Conservation (phyloP, 306 rosid species). For the Sindora glabra region DNA sequence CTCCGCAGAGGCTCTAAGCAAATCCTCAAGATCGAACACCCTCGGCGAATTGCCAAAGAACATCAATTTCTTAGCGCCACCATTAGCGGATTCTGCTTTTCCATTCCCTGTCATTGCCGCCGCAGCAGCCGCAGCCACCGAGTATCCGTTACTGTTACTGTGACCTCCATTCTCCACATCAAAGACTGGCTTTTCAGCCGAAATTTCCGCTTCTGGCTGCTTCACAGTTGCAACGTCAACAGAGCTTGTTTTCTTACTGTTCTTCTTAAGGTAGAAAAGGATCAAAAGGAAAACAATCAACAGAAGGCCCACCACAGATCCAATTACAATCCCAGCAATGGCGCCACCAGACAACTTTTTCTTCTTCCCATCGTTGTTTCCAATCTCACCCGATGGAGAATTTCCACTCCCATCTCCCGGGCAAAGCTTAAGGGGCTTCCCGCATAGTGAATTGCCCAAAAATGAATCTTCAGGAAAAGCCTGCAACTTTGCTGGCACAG, state of each 20-base stretch:
- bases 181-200: constrained; percentile 19
- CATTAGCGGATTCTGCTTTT: constrained; percentile 16
- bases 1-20: constrained; percentile 71
- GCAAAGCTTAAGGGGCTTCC: constrained; percentile 43
- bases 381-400: constrained; percentile 17
- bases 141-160: constrained; percentile 18
- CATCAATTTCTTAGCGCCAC: constrained; percentile 37
- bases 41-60: constrained; percentile 39
- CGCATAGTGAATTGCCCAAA: constrained; percentile 48
- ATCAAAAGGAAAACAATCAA: constrained; percentile 33
- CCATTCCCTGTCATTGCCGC: constrained; percentile 16
- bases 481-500: constrained; percentile 43
- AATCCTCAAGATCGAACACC: constrained; percentile 60
- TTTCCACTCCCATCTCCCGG: constrained; percentile 15
- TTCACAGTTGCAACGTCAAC: constrained; percentile 30
- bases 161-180: constrained; percentile 30
- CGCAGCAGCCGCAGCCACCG: constrained; percentile 12
- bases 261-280: constrained; percentile 36
- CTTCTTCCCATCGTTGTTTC: constrained; percentile 3
- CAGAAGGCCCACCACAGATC: constrained; percentile 41
- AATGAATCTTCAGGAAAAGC: constrained; percentile 27
- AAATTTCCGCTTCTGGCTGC: constrained; percentile 26
- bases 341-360: constrained; percentile 48
- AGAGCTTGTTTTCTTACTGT: constrained; percentile 30
- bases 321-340: constrained; percentile 53